Base-by-base conservation (phyloP, 306 rosid genomes). In the Vigna nakashimae region DNA sequence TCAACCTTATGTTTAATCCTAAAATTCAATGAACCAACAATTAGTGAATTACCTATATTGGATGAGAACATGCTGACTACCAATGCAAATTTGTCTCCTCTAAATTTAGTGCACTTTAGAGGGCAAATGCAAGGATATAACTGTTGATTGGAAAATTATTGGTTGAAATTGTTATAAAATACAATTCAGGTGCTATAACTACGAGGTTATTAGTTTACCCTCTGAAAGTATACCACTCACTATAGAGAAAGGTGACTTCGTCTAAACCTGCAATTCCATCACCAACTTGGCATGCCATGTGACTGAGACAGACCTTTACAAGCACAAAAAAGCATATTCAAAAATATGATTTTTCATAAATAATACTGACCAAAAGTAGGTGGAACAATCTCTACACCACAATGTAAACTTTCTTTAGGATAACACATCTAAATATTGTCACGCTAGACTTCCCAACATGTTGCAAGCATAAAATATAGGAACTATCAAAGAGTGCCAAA, bases 281-380 rank as follows among this genome's bases (percentile, higher is more conserved):
- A 80, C 98, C 97, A 58, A 96, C 97, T 81, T 87, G 94, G 82
- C 99, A 96, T 65, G 91, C 96, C 99, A 92, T 92, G 76, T 96
- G 99, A 80, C 88, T 83, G 17, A 96, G 97, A 69, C 83, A 84
- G 69, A 96, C 99, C 99, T 96, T 79, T 42, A 74, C 66, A 82
- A 38, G 77, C 73, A 73, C 15, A 51, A 71, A 26, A 73, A 49
- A 71, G 65, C 58, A 6, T 69, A 64, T 60, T 84, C n/a, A 82
- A 63, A 79, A 65, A 83, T 63, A 69, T 57, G 17, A 48, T 65
- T 65, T 71, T 74, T 64, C 32, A 32, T 40, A 9, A 65, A n/a
- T 60, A 50, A 46, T 28, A 63, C 66, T 46, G 30, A 53, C 88
- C 69, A 62, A 87, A 36, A 64, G 65, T 52, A 48, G 65, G 45